A percentile compares a stretch with the other conserved stretches of the same genome.
phyloP scores from a whole-genome alignment of 257 asterid genomes.

The Nicotiana otophora region DNA sequence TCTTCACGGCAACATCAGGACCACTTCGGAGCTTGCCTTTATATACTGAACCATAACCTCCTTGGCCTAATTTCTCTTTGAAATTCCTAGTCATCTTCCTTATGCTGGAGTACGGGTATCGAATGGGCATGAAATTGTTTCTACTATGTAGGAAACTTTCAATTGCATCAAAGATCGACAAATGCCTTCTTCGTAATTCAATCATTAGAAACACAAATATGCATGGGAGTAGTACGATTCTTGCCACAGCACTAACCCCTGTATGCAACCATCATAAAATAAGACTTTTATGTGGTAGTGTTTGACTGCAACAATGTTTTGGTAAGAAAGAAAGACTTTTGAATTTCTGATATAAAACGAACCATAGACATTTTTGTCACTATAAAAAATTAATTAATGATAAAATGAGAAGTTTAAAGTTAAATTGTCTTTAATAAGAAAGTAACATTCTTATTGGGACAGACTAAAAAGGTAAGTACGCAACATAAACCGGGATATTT shows the following conservation, averaged over 20 bases:
- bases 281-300: no score
- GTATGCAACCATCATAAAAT: no score
- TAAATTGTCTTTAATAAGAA: no score
- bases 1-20: constrained; percentile 4
- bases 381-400: no score
- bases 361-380: no score
- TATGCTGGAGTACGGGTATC: constrained; percentile 12
- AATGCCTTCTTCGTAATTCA: constrained; percentile 8
- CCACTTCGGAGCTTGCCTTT: constrained; percentile 16
- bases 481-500: no score
- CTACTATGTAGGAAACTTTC: constrained; percentile 11
- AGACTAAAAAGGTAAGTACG: no score
- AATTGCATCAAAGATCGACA: constrained; percentile 3
- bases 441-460: no score
- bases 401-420: no score
- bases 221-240: background rate
- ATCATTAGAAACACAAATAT: background rate
- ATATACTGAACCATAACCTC: constrained; percentile 10
- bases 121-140: constrained; percentile 16
- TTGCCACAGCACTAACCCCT: background rate
- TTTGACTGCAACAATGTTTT: no score
- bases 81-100: constrained; percentile 10
- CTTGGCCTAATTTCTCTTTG: constrained; percentile 13
- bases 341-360: no score
- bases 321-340: no score